A percentile compares a stretch with the other conserved stretches of the same genome.
These are phyloP conservation scores for Fusarium dlaminii DNA, from an alignment of 2,329 filamentous ascomycete genomes.

Conservation along the genomic window DNA sequence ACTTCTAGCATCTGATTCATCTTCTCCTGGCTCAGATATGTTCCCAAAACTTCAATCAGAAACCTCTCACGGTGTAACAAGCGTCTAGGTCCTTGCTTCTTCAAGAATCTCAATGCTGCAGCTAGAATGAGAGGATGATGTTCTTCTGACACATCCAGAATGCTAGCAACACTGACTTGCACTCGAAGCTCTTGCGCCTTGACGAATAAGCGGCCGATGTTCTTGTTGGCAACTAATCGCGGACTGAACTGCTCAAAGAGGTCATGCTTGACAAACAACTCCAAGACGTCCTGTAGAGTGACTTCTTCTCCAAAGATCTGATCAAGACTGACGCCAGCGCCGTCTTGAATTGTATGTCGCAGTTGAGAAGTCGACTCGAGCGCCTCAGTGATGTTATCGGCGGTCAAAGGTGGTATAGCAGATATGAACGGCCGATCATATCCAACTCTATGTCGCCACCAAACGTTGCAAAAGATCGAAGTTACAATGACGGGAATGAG, in stretches of 20 bases:
- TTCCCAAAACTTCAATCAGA: slow-evolving; percentile 28
- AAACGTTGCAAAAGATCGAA: slow-evolving; percentile 57
- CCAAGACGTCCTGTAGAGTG: slow-evolving; percentile 1
- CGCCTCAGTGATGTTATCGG: not conserved
- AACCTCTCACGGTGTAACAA: slow-evolving; percentile 30
- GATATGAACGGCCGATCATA: slow-evolving; percentile 47
- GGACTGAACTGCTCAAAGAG: slow-evolving; percentile 31
- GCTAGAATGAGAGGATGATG: slow-evolving; percentile 9
- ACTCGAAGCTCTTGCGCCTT: not conserved
- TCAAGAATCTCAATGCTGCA: slow-evolving; percentile 5
- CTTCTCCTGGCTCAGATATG: slow-evolving; percentile 1
- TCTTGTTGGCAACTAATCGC: slow-evolving; percentile 2
- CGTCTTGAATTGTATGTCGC: not conserved
- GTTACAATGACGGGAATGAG: slow-evolving; percentile 60
- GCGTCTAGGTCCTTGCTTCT: not conserved
- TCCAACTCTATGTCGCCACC: slow-evolving; percentile 58
- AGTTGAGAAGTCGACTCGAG: slow-evolving; percentile 26
- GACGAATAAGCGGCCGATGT: not conserved
- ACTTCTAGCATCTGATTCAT: not conserved
- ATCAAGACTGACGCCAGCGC: not conserved
- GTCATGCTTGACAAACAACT: slow-evolving; percentile 21
- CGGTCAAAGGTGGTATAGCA: not conserved
- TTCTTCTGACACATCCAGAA: not conserved
- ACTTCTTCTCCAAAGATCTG: not conserved
- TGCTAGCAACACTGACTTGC: not conserved